These are phyloP conservation scores for Lizanozyma gosingica DNA, from an alignment of 1,139 yeast genomes.

Conservation along the genomic window DNA sequence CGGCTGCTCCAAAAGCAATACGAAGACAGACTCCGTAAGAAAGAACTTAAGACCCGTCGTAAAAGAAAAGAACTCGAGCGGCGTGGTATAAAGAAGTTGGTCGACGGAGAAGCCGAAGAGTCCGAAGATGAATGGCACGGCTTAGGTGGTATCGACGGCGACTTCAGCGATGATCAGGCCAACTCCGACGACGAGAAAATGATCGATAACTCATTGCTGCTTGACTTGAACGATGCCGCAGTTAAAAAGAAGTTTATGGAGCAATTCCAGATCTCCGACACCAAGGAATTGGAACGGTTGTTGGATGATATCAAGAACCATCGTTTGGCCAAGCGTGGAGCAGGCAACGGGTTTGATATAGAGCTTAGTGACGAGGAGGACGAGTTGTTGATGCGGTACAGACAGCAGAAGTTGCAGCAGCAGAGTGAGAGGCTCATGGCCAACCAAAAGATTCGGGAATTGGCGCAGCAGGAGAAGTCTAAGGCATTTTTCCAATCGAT, in stretches of 20 bases:
- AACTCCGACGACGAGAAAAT: conserved; percentile 73
- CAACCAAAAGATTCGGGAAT: conserved; percentile 40
- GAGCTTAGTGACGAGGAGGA: conserved; percentile 60
- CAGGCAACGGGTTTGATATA: conserved; percentile 46
- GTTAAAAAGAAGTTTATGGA: conserved; percentile 55
- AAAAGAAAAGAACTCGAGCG: conserved; percentile 42
- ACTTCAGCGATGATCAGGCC: conserved; percentile 48
- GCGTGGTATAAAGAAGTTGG: conserved; percentile 42
- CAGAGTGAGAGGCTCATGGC: conserved; percentile 50
- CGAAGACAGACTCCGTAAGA: conserved; percentile 31
- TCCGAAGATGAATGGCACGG: conserved; percentile 97
- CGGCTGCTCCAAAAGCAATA: conserved; percentile 14
- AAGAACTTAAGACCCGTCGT: conserved; percentile 28
- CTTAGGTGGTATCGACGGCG: conserved; percentile 76
- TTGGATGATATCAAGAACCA: conserved; percentile 81
- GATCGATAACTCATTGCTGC: conserved; percentile 65
- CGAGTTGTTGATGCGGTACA: conserved; percentile 56
- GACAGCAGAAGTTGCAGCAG: conserved; percentile 43
- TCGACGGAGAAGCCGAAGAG: conserved; percentile 89
- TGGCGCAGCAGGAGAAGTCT: conserved; percentile 46
- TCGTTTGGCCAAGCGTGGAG: conserved; percentile 58
- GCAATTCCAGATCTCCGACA: conserved; percentile 63
- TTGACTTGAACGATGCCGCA: conserved; percentile 51
- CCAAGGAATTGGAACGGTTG: conserved; percentile 61
- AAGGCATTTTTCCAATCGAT: conserved; percentile 70